Evolutionary conservation across 257 asterid species (phyloP).

Genomic region (Gynochthodes officinalis): DNA sequence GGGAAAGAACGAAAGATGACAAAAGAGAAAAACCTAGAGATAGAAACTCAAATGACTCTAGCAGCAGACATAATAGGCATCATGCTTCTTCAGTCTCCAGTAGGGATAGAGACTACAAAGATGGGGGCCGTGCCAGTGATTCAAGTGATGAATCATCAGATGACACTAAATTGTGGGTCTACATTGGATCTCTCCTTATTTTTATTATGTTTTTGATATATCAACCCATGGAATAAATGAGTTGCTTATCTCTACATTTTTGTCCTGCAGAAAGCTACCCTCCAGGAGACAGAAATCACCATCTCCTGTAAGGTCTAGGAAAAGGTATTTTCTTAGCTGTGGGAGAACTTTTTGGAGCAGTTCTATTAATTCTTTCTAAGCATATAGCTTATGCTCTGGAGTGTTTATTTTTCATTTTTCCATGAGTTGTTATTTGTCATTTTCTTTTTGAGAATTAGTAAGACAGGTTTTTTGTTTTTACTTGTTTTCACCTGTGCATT

Average conservation of each 20-base stretch:
- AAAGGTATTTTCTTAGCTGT: constrained; percentile 51
- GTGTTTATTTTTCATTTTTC: not conserved
- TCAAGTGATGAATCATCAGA: constrained; percentile 71
- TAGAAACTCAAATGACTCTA: constrained; percentile 53
- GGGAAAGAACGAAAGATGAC: constrained; percentile 53
- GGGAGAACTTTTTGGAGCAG: not conserved
- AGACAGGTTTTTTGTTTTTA: not conserved
- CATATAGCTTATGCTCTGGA: not conserved
- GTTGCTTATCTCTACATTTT: constrained; percentile 22
- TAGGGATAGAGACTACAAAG: constrained; percentile 61
- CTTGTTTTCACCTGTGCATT: not conserved
- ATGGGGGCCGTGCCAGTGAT: constrained; percentile 43
- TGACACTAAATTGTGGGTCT: constrained; percentile 63
- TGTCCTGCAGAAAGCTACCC: constrained; percentile 60
- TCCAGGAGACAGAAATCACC: constrained; percentile 72
- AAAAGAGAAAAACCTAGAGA: constrained; percentile 59
- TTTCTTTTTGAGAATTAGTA: not conserved
- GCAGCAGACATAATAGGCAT: constrained; percentile 61
- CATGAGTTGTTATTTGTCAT: not conserved
- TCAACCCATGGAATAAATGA: not conserved
- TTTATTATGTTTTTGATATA: constrained; percentile 17
- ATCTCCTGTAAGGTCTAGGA: constrained; percentile 68
- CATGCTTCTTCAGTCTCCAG: constrained; percentile 58
- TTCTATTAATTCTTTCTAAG: not conserved
- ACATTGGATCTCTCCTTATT: constrained; percentile 2